Base-by-base conservation (phyloP, 768 basidiomycete genomes). In the Termitomyces eurrhizus region DNA sequence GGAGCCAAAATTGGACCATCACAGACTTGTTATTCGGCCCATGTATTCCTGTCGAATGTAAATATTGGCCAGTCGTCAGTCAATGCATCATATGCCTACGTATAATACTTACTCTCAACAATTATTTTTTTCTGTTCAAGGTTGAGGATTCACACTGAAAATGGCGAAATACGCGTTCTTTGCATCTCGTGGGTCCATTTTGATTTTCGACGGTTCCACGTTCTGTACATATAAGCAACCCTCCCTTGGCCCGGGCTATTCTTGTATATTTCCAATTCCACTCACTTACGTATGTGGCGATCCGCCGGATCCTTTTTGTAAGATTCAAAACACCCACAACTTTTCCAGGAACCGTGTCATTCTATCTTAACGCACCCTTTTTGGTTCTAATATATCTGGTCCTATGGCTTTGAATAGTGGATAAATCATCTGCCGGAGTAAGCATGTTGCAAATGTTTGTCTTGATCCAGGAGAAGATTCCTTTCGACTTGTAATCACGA, bases 181-280 rank as follows among this genome's bases (percentile, higher is more conserved):
- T 57, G 36, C 26, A 49, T n/a, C n/a, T 32, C 12, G 46, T 57
- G 29, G 24, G 42, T 57, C 56, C 45, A 37, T 48, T 11, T 56
- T 21, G 18, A 56, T 53, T 53, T 53, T 53, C 5, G 24, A 36
- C 16, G 48, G 21, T 24, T 56, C 36, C 21, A 46, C 70, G 18
- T 79, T 75, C 16, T 53, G 24, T 26, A 18, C 60, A 42, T 18
- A 6, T 79, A 77, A 75, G 56, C 68, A 9, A 13, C 73, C 4
- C 73, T 21, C 21, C 21, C 21, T 21, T 74, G 73, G 67, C 69
- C 3, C 65, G 65, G 37, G 52, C 71, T n/a, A 64, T 75, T 7
- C 42, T 44, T 9, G 4, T 16, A 37, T 24, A 52, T 24, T 52
- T 26, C 16, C 16, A 41, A 26, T 37, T 14, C 7, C 51, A 24